Percentiles rank a stretch among this genome's conserved stretches.
Conservation (phyloP, 2,329 filamentous ascomycete genomes). For the Chalaropsis thielavioides region DNA sequence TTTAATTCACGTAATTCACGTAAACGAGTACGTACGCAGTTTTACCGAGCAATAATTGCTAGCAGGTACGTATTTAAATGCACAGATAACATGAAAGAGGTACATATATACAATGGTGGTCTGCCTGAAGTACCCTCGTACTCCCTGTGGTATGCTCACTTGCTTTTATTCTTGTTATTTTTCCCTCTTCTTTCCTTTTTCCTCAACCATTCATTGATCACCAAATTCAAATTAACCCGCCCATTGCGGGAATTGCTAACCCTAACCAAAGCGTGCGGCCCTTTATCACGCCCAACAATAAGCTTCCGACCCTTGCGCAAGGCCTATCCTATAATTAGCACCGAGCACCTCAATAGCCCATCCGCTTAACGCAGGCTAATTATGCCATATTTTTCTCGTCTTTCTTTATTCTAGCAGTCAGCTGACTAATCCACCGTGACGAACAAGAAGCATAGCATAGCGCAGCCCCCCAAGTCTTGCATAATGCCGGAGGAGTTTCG, state of each 20-base stretch:
- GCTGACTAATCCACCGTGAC: background rate
- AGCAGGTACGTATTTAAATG: background rate
- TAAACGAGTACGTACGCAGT: background rate
- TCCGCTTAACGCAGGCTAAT: background rate
- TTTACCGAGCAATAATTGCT: background rate
- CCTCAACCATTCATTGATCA: background rate
- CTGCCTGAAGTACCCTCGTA: background rate
- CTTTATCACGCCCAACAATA: background rate
- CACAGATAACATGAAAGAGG: background rate
- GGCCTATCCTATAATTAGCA: background rate
- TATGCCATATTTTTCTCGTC: no score
- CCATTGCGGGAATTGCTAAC: background rate
- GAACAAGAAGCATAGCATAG: background rate
- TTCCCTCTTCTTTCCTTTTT: background rate
- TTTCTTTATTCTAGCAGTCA: background rate
- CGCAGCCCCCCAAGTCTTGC: background rate
- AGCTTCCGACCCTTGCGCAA: background rate
- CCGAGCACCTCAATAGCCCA: background rate
- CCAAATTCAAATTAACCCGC: background rate
- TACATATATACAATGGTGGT: background rate
- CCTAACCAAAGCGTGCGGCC: background rate
- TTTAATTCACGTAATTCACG: background rate
- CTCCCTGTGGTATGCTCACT: no score
- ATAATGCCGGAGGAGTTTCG: background rate
- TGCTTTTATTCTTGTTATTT: background rate